Percentiles rank a stretch among this genome's conserved stretches.
These are phyloP conservation scores for Rhinocladiella mackenziei DNA, from an alignment of 2,329 filamentous ascomycete species.

Conservation along the genomic window DNA sequence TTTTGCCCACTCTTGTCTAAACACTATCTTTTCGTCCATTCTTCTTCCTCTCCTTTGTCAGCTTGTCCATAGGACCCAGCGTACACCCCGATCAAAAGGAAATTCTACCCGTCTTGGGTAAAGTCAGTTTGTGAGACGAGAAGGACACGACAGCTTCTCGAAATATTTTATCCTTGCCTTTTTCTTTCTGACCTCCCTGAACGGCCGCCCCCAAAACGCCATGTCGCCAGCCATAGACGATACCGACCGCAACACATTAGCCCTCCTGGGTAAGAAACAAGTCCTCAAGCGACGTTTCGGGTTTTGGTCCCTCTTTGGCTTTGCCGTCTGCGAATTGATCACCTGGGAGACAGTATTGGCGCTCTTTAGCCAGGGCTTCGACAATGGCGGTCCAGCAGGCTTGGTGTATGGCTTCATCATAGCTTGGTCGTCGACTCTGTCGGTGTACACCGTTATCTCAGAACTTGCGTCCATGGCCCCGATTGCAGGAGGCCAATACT, in stretches of 20 bases:
- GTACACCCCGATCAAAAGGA: no score
- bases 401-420: constrained; percentile 52
- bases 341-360: constrained; percentile 47
- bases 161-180: no score
- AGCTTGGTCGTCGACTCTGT: constrained; percentile 49
- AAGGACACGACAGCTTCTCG: no score
- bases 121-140: no score
- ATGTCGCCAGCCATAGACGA: constrained; percentile 17
- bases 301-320: constrained; percentile 43
- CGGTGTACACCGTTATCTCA: constrained; percentile 45
- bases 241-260: constrained; percentile 38
- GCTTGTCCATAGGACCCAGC: no score
- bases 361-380: constrained; percentile 41
- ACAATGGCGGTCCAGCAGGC: constrained; percentile 48
- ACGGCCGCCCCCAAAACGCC: constrained; percentile 1
- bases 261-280: constrained; percentile 45
- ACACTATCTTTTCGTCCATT: no score
- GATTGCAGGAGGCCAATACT: constrained; percentile 45
- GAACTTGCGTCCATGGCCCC: constrained; percentile 48
- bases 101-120: no score
- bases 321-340: constrained; percentile 45
- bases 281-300: constrained; percentile 44
- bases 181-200: background rate
- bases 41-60: no score
- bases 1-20: no score